Base-by-base conservation (phyloP, 768 basidiomycete species). In the Rhizopogon rudus region DNA sequence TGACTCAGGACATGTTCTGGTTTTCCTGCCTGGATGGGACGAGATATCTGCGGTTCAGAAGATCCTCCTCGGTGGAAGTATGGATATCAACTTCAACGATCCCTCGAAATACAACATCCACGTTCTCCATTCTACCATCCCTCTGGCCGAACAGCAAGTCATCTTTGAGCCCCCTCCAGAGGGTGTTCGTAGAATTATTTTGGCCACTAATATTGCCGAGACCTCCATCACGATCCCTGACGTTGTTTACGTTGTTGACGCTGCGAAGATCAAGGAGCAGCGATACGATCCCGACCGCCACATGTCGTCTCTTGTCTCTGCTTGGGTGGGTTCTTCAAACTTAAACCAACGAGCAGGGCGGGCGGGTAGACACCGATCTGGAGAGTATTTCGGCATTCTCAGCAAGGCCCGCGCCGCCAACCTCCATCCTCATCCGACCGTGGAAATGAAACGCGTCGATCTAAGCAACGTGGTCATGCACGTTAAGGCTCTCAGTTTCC, bases 211-310 rank as follows among this genome's bases (percentile, higher is more conserved):
- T 67, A 93, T 97, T 44, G 94, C 94, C 12, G 95, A 98, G 71
- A 95, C 94, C 3, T 94, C 92, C 4, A 79, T 97, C 61, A 98
- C 95, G 4, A 96, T 98, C 61, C 93, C 93, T 1, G 91, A 96
- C 60, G 91, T 97, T 25, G 91, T 96, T 9, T 94, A 91, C 63
- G 95, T 98, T 31, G 84, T 98, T 43, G 96, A 98, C 64, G 81
- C 89, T 0, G 95, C 82, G 16, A 86, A 87, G 63, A 79, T 93
- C 64, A 97, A 97, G 71, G 91, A 95, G 70, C 82, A 89, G 63
- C 81, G 84, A 14, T 98, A 93, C 63, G 93, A 98, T 63, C 92
- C 95, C 1, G 82, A 88, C 49, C 79, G 90, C 25, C 91, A 90
- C 61, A 88, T 96, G 74, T 92, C 93, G 0, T 88, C 91, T 17